A percentile compares a stretch with the other conserved stretches of the same genome.
Evolutionary conservation across 495 filamentous ascomycete species (phyloP).

Genomic region (Neurospora hispaniola): DNA sequence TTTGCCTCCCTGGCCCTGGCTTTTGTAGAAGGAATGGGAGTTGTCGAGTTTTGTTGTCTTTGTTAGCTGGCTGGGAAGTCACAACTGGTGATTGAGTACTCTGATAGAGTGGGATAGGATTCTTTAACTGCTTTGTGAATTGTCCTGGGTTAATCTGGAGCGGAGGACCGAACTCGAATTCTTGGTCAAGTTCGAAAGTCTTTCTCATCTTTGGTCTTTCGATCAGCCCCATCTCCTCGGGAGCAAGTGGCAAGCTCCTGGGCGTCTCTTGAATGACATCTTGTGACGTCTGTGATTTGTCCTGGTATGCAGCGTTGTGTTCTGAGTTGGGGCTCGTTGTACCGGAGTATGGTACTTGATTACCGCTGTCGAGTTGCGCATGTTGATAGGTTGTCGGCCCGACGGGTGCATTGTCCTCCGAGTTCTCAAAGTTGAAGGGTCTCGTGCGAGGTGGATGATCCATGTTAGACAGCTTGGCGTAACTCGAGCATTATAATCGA

Average conservation of each 20-base stretch:
- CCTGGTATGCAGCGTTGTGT: not conserved
- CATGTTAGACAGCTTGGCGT: not conserved
- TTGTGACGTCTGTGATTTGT: not conserved
- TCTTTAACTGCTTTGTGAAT: slow-evolving; percentile 2
- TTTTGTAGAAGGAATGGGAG: not conserved
- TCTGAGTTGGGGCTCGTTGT: not conserved
- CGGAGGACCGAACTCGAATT: slow-evolving; percentile 4
- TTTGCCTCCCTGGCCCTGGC: not conserved
- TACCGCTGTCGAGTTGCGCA: not conserved
- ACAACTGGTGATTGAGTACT: not conserved
- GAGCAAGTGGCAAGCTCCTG: not conserved
- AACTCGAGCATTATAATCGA: not conserved
- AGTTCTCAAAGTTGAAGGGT: not conserved
- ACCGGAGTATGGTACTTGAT: not conserved
- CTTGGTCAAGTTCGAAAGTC: not conserved
- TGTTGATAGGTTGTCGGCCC: not conserved
- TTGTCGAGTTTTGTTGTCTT: not conserved
- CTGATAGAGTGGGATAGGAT: not conserved
- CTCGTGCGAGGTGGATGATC: not conserved
- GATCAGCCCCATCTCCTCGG: slow-evolving; percentile 2
- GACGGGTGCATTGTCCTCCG: not conserved
- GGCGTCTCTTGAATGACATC: not conserved
- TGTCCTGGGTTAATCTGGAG: slow-evolving; percentile 1
- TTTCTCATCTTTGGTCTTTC: not conserved
- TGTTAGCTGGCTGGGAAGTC: not conserved